Evolutionary conservation across 1,139 yeast genomes (phyloP).

Genomic region (Torulaspora pretoriensis): DNA sequence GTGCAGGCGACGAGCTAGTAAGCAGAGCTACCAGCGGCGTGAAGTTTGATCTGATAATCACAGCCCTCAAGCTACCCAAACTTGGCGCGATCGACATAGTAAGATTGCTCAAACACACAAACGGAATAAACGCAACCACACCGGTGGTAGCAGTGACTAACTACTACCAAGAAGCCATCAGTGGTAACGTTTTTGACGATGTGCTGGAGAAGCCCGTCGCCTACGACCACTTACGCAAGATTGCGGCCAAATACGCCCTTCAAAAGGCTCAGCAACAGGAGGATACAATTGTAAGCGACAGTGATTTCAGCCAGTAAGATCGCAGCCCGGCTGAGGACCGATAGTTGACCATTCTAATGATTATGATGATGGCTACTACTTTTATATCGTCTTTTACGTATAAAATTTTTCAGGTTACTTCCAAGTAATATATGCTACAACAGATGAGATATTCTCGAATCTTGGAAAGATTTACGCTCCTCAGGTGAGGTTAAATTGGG

Average conservation of each 20-base stretch:
- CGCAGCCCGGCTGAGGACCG: too few relatives aligned
- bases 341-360: background rate
- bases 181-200: conserved; percentile 57
- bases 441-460: background rate
- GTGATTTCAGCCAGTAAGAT: conserved; percentile 17
- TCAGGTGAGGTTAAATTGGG: background rate
- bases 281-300: conserved; percentile 34
- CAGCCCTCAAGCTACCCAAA: conserved; percentile 66
- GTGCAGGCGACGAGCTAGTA: conserved; percentile 78
- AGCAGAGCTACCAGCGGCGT: conserved; percentile 80
- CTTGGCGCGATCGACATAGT: conserved; percentile 71
- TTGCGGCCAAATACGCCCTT: conserved; percentile 34
- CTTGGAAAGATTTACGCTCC: background rate
- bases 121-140: conserved; percentile 68
- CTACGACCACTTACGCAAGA: conserved; percentile 40
- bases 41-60: conserved; percentile 76
- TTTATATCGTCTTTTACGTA: conserved; percentile 7
- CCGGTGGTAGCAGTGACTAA: conserved; percentile 78
- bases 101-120: conserved; percentile 70
- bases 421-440: background rate
- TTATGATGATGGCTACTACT: background rate
- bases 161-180: conserved; percentile 63
- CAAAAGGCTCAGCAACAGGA: conserved; percentile 34
- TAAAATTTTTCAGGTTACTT: conserved; percentile 8
- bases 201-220: conserved; percentile 75